Base-by-base conservation (phyloP, 23 red algal species). In the Pyropia yezoensis region DNA sequence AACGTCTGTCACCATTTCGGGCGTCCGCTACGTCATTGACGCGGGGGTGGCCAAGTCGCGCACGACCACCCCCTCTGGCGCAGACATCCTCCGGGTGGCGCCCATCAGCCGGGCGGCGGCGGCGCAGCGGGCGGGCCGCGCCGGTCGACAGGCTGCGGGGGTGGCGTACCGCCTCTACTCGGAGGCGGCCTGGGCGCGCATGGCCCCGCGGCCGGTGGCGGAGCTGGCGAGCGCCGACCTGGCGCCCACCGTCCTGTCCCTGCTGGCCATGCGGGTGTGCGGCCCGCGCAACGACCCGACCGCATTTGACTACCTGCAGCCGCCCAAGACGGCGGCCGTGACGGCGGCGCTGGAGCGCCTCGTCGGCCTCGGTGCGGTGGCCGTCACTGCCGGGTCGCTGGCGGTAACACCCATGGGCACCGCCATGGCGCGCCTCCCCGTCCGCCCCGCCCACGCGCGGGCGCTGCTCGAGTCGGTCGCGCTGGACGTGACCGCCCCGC, bases 1-100 rank as follows among this genome's bases (percentile, higher is more conserved):
- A 30, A 98, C 94, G 29, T 85, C 77, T 66, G 52, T 98, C 7
- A 98, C 94, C 19, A 98, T 98, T 34, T 80, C 85, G 75, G 73
- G 73, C 53, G 60, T 98, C n/a, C 59, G 39, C 30, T 98, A 76
- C 62, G 94, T 98, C 18, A 76, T 98, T 15, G 94, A 98, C 54
- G 67, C 68, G 19, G 94, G 94, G 5, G 32, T 98, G 50, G 73
- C 69, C 23, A 98, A 98, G 51, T 73, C 81, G 18, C 65, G 83
- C 33, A 69, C 61, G 18, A 47, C 75, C 21, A 55, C 66, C 7
- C 76, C 72, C 12, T 61, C 73, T 12, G 59, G 79, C 32, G 79
- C 77, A 29, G 94, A 91, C 33, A 66, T 85, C 15, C 59, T 98
- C 47, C 55, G 63, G 2, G 74, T 91, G 9, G 70, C 77, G 67